Evolutionary conservation across 2,329 filamentous ascomycete genomes (phyloP).

Genomic region (Pestalotiopsis sp.): DNA sequence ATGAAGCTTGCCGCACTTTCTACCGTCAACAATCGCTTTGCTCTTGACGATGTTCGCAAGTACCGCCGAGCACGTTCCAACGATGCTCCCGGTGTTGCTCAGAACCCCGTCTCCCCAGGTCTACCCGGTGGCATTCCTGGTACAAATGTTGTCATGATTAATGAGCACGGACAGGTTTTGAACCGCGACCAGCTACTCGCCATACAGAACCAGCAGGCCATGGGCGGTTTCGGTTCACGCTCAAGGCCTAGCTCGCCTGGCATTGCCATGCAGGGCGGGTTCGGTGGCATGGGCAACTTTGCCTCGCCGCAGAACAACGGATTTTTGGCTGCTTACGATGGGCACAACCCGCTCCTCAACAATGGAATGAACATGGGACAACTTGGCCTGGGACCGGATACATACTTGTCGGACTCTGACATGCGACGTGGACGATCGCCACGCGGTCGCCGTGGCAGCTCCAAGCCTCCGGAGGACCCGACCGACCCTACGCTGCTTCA

Average conservation of each 20-base stretch:
- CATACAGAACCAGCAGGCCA: conserved; percentile 69
- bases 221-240: conserved; percentile 63
- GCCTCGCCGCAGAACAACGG: conserved; percentile 92
- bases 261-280: conserved; percentile 67
- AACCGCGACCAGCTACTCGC: conserved; percentile 83
- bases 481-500: conserved; percentile 88
- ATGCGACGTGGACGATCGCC: conserved; percentile 89
- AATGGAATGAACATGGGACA: conserved; percentile 64
- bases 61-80: conserved; percentile 90
- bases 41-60: conserved; percentile 94
- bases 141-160: conserved; percentile 88
- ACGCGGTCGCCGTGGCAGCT: conserved; percentile 87
- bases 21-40: conserved; percentile 97
- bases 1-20: conserved; percentile 98
- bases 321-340: conserved; percentile 87
- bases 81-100: conserved; percentile 67
- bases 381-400: conserved; percentile 74
- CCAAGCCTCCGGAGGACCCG: conserved; percentile 96
- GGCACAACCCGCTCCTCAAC: conserved; percentile 67
- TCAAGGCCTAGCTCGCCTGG: conserved; percentile 91
- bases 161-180: conserved; percentile 86
- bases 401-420: conserved; percentile 92
- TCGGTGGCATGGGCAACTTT: conserved; percentile 67
- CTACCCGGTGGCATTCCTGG: conserved; percentile 63
- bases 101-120: conserved; percentile 67